Conservation (phyloP, 192 early-diverging fungal genomes). For the Jimgerdemannia flammicorona region DNA sequence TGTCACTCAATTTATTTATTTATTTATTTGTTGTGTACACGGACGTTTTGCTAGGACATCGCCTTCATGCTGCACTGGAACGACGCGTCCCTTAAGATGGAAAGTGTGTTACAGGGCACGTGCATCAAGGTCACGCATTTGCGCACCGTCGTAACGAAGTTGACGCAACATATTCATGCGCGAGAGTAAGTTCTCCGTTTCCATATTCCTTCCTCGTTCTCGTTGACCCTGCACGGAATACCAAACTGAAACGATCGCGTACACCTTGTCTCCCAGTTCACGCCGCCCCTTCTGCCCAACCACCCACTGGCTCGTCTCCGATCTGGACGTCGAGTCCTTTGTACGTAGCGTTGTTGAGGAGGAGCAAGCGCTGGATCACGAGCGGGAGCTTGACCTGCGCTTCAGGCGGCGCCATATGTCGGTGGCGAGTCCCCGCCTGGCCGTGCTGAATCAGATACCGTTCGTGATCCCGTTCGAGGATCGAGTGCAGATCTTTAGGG, state of each 20-base stretch:
- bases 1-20: neutral
- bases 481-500: conserved; percentile 81
- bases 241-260: neutral
- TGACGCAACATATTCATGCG: conserved; percentile 73
- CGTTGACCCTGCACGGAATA: too few relatives aligned
- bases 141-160: conserved; percentile 54
- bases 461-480: conserved; percentile 92
- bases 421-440: conserved; percentile 46
- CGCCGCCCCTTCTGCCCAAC: conserved; percentile 62
- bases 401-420: conserved; percentile 21
- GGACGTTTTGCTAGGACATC: conserved; percentile 47
- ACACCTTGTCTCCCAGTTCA: conserved; percentile 34
- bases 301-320: conserved; percentile 64
- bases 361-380: conserved; percentile 38
- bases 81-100: conserved; percentile 33
- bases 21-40: neutral
- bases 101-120: conserved; percentile 16
- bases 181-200: conserved; percentile 54
- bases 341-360: conserved; percentile 50
- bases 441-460: conserved; percentile 77
- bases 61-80: conserved; percentile 78
- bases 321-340: conserved; percentile 59
- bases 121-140: conserved; percentile 49
- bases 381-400: conserved; percentile 9
- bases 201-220: too few relatives aligned